Percentiles rank a stretch among this genome's conserved stretches.
Conservation (phyloP, 2,329 filamentous ascomycete genomes). For the Zymoseptoria ardabiliae region DNA sequence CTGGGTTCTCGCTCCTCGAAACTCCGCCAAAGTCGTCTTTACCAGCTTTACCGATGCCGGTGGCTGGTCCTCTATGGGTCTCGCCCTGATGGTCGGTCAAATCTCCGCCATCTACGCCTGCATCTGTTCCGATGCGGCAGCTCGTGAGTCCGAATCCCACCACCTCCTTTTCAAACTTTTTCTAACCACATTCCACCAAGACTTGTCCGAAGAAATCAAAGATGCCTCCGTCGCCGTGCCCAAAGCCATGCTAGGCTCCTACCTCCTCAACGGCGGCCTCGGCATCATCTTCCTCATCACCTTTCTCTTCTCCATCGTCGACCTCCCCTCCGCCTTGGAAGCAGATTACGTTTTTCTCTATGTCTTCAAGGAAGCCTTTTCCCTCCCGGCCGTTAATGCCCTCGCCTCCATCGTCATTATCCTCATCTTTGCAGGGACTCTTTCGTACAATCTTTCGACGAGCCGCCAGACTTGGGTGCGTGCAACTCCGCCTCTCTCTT, state of each 20-base stretch:
- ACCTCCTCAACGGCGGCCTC: conserved; percentile 28
- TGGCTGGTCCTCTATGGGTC: conserved; percentile 31
- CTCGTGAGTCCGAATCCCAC: not conserved
- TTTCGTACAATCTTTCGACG: conserved; percentile 15
- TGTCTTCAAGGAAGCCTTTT: conserved; percentile 28
- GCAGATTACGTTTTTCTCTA: conserved; percentile 32
- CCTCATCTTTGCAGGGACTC: conserved; percentile 17
- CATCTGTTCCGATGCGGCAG: conserved; percentile 16
- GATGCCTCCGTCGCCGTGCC: conserved; percentile 27
- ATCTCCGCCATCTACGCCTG: conserved; percentile 23
- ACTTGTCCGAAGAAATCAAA: conserved; percentile 19
- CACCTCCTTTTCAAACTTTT: not conserved
- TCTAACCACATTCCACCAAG: not conserved
- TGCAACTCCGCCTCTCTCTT: not conserved
- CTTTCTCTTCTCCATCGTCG: conserved; percentile 28
- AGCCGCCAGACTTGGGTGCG: conserved; percentile 23
- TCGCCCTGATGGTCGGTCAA: conserved; percentile 29
- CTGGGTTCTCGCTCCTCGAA: conserved; percentile 24
- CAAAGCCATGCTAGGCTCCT: conserved; percentile 22
- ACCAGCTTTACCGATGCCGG: conserved; percentile 33
- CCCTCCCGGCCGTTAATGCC: conserved; percentile 17
- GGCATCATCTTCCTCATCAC: conserved; percentile 27
- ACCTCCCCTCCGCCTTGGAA: conserved; percentile 26
- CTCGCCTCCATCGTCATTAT: conserved; percentile 19
- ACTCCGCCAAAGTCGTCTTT: conserved; percentile 28